Base-by-base conservation (phyloP, 2,329 filamentous ascomycete genomes). In the Cladosporium colombiae region DNA sequence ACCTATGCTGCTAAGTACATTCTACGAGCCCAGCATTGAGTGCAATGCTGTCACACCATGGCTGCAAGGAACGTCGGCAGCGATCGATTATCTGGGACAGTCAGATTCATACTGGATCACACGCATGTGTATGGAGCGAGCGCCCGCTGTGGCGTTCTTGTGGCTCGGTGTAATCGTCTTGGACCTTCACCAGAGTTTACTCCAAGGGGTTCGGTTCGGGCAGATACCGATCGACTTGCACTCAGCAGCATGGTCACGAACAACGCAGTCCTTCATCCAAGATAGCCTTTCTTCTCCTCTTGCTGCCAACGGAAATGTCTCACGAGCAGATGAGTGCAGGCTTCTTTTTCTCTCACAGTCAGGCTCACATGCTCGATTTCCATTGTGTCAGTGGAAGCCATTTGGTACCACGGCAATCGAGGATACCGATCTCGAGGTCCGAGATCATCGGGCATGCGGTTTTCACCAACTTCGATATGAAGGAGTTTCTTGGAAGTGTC, bases 1-100 rank as follows among this genome's bases (percentile, higher is more conserved):
- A 50, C 46, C 46, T 14, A 50, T 50, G 46, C 46, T 50, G 46
- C 46, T 50, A 50, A 50, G 46, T 25, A 50, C 46, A 50, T 50
- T 50, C 46, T 50, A 50, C 46, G 46, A 50, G 21, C 46, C 46
- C 25, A 50, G 46, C 46, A 50, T 50, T 50, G 46, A 50, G 21
- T 50, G 46, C 21, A 50, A 50, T 50, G 46, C 46, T 50, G 46
- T 50, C 25, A 50, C 46, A 50, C 46, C 46, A 23, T 50, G 46
- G 46, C 46, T 50, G 46, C 46, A 50, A 50, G 46, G 46, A 23
- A 50, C 21, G 21, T 25, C 25, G 46, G 21, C 46, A 25, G 46
- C 46, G 46, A 50, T 50, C 21, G 46, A 50, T 23, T 25, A 50
- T 6, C 23, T 50, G 21, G 46, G 21, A 50, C 21, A 25, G 25